Conservation (phyloP, 2,329 filamentous ascomycete species). For the Macrophomina tecta region DNA sequence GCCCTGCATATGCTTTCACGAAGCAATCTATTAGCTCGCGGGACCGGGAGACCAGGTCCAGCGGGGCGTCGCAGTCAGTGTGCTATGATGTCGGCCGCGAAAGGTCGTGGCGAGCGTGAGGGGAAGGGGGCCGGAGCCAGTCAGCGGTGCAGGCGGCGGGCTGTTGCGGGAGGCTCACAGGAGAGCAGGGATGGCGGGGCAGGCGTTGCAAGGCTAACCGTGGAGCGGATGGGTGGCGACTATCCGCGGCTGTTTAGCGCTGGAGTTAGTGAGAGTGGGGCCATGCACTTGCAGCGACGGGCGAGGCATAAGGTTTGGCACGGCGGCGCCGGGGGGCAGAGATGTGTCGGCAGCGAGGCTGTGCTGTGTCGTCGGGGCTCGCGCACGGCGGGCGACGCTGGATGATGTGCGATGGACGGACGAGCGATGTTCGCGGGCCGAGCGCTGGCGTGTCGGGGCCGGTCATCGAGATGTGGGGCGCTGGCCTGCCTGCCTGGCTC, state of each 20-base stretch:
- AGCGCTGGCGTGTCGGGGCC: conserved; percentile 10
- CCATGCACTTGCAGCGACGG: no score
- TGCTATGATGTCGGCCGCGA: not conserved
- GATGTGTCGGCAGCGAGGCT: not conserved
- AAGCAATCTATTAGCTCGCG: not conserved
- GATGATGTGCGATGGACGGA: not conserved
- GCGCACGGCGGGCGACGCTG: not conserved
- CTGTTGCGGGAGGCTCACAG: conserved; percentile 19
- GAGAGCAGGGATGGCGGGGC: conserved; percentile 2
- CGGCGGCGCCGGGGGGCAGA: no score
- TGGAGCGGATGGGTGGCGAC: conserved; percentile 17
- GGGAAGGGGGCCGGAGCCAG: conserved; percentile 7
- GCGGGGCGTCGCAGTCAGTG: not conserved
- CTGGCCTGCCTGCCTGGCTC: not conserved
- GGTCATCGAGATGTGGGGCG: conserved; percentile 16
- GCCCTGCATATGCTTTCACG: conserved; percentile 7
- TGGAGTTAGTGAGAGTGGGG: not conserved
- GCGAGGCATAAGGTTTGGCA: no score
- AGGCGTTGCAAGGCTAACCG: not conserved
- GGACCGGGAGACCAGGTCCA: not conserved
- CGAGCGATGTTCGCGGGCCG: conserved; percentile 5
- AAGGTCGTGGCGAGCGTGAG: not conserved
- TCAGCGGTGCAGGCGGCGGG: conserved; percentile 9
- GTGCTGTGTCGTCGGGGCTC: not conserved
- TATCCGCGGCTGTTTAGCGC: not conserved